A percentile compares a stretch with the other conserved stretches of the same genome.
phyloP scores from a whole-genome alignment of 2,329 filamentous ascomycete species.

The Zymoseptoria passerinii region DNA sequence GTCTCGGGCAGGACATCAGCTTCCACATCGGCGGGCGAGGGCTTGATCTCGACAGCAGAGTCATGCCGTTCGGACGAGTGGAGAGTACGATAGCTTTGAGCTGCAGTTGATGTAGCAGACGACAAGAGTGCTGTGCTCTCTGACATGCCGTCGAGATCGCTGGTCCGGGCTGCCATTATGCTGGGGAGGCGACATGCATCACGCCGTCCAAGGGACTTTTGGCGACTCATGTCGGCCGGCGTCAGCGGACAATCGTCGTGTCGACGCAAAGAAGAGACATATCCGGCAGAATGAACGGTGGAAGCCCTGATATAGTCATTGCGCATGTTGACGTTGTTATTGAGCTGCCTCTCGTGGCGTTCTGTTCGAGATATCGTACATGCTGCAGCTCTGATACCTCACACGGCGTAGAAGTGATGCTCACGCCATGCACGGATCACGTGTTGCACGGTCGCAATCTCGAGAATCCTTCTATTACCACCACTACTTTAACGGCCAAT shows the following conservation, averaged over 20 bases:
- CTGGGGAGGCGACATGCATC: background rate
- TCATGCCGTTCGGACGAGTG: slow-evolving; percentile 7
- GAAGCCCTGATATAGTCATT: no score
- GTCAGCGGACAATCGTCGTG: background rate
- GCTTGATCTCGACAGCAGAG: slow-evolving; percentile 4
- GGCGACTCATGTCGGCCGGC: background rate
- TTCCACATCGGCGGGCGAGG: slow-evolving; percentile 36
- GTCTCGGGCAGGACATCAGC: slow-evolving; percentile 54
- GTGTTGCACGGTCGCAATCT: no score
- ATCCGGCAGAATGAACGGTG: background rate
- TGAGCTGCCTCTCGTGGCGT: no score
- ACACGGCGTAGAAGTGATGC: no score
- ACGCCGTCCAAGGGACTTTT: background rate
- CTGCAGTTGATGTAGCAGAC: background rate
- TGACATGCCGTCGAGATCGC: background rate
- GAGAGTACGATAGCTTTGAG: slow-evolving; percentile 7
- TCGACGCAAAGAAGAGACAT: background rate
- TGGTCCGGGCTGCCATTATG: background rate
- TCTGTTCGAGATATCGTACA: no score
- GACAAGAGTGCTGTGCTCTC: slow-evolving; percentile 9
- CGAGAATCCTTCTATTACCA: no score
- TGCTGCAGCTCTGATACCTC: no score
- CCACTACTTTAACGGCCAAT: no score
- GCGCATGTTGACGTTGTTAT: no score
- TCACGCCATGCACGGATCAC: no score